Base-by-base conservation (phyloP, 495 filamentous ascomycete genomes). In the Cercophora scortea region DNA sequence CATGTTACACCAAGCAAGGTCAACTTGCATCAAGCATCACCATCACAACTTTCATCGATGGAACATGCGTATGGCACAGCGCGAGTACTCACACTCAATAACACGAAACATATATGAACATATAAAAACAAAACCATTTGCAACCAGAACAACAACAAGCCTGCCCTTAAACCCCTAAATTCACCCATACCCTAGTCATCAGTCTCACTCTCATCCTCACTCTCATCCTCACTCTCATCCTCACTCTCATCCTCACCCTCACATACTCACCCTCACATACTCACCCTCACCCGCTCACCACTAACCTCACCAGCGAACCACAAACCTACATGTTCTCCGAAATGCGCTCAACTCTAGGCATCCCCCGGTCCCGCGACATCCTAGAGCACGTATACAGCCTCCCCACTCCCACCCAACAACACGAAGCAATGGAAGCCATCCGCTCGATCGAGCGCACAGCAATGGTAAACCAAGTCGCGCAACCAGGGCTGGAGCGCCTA, bases 241-340 rank as follows among this genome's bases (percentile, higher is more conserved):
- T 25, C 25, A 25, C 25, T 2, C 25, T 25, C 25, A 25, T 25
- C n/a, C n/a, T n/a, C n/a, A n/a, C n/a, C n/a, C n/a, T n/a, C 5
- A 25, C 25, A 2, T 5, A 25, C 25, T 25, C 25, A 25, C 5
- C 25, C 25, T 2, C 25, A 5, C 25, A 2, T 25, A 50, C 51
- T 45, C n/a, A 39, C 13, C 25, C 8, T 13, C 6, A 15, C 42
- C 55, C 91, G 91, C 64, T 72, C 88, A 43, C 93, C 91, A 0
- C 93, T n/a, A 39, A 13, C 25, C 8, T 13, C 6, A 15, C 42
- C 55, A 91, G 91, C 64, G 73, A 88, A 43, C 93, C 91, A 0
- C 93, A 96, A 73, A 90, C 85, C 59, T 89, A 94, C 77, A 96
- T 98, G 93, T 96, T 96, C 77, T 56, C 63, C 1, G 73, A 88